Base-by-base conservation (phyloP, 208 protist species). In the Giardia muris region DNA sequence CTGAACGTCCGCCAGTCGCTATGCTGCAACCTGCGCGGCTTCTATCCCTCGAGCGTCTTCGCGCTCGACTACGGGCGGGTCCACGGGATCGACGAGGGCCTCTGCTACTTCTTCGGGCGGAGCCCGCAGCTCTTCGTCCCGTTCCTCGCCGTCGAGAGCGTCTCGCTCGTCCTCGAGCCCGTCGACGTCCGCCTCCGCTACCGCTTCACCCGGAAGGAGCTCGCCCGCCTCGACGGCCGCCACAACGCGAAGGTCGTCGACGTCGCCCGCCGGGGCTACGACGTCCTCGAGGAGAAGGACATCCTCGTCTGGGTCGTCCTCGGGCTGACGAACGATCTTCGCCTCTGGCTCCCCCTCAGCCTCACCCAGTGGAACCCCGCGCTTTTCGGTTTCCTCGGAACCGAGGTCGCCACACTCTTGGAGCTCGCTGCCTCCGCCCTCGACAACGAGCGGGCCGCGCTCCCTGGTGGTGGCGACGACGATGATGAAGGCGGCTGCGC, bases 341-440 rank as follows among this genome's bases (percentile, higher is more conserved):
- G 45, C 39, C 4, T 89, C 19, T 89, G 86, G 86, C 22, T 89
- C 3, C 86, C 86, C 39, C 86, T 89, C 4, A 89, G 86, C 86
- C 4, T 44, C 19, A 89, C 86, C 19, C 86, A 89, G 86, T 44
- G 4, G 86, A 10, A 89, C 3, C 42, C 86, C 19, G 4, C 19
- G 4, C 86, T 89, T 10, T 89, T 89, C 86, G 86, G 86, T 10
- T 89, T 89, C 42, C 86, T 45, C 39, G 86, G 86, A 4, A 46
- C 4, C 4, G 86, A 89, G 86, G 22, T 89, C 22, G 86, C 86
- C 4, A 10, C 4, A 44, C 22, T 89, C 19, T 89, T 10, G 3
- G 86, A 44, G 42, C 4, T 89, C 22, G 86, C 86, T 89, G 86
- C 86, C 39, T 10, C 86, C 3, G 86, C 86, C 57, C 10, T 76